Evolutionary conservation across 176 grass and related monocot species (phyloP).

Genomic region (Poa annua): DNA sequence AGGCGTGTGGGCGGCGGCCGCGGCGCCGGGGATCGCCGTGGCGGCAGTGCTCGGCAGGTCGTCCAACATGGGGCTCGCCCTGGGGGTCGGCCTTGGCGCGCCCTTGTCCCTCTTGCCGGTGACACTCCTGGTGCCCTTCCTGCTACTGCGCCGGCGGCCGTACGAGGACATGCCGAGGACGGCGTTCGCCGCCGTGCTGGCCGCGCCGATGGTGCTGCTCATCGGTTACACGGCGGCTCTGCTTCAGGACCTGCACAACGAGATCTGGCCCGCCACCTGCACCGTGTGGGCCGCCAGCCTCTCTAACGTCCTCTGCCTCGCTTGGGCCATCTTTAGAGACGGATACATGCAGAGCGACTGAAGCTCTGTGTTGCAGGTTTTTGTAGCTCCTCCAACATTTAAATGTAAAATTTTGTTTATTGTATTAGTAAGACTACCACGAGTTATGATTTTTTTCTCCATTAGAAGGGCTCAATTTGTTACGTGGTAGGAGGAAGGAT

Average conservation of each 20-base stretch:
- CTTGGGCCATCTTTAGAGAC: not conserved
- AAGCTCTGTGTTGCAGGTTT: not conserved
- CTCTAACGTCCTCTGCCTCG: not conserved
- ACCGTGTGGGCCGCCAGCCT: not conserved
- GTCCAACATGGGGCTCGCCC: not conserved
- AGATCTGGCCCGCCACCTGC: not conserved
- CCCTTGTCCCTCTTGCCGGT: not conserved
- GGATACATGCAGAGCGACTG: not conserved
- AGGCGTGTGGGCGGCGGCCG: not conserved
- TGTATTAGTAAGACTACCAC: too few species aligned
- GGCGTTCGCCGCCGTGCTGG: slow-evolving; percentile 1
- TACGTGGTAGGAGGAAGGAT: too few species aligned
- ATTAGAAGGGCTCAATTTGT: too few species aligned
- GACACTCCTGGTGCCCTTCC: not conserved
- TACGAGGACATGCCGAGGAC: slow-evolving; percentile 2
- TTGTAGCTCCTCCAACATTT: too few species aligned
- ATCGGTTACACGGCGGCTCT: not conserved
- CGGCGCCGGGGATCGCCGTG: not conserved
- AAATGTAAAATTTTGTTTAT: too few species aligned
- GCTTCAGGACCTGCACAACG: not conserved
- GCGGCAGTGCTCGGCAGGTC: not conserved
- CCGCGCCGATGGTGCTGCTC: not conserved
- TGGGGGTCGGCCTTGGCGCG: not conserved
- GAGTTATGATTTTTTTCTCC: too few species aligned
- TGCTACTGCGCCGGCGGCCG: not conserved